Evolutionary conservation across 139 green algal species (phyloP), one percentile per base, ranked within the genome.

Genomic region (Mesotaenium endlicherianum): DNA sequence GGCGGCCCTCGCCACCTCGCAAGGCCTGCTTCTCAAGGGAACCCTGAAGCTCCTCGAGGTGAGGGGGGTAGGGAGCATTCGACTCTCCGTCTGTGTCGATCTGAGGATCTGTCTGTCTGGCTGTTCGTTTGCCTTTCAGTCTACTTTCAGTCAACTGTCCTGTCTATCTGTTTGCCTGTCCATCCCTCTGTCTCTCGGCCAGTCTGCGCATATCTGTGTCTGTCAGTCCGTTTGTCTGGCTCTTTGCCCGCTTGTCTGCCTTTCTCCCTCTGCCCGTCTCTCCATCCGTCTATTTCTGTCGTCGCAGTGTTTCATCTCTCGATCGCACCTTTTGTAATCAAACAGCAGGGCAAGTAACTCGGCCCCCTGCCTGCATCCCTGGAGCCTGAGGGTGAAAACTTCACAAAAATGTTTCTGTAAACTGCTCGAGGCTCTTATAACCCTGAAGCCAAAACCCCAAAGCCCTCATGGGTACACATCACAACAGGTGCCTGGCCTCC

Each of bases 1-100:
- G n/a, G n/a, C n/a, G n/a, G n/a, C n/a, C n/a, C 41, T 80, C 17
- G 71, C 55, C 1, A 40, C 71, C 0, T 36, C 43, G 34, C 71
- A 80, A 26, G 55, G 36, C 55, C 36, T 39, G 20, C 41, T 80
- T 30, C 17, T 80, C 45, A 57, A 80, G 16, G 41, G 39, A 20
- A 68, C 31, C 30, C 41, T 80, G 42, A 5, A 55, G 11, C 71
- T 80, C 20, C 71, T 80, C 2, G 34, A 36, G 39, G 71, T 80
- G 69, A 47, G 4, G 5, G 36, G 8, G 26, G 20, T 64, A 26
- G 50, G 20, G 20, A 64, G 50, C 20, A 64, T 64, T 20, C 20
- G 20, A 34, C 50, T 64, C 26, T 20, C 50, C 50, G 50, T 26
- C 50, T 64, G 26, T 64, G 20, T 64, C 20, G 26, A 26, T 26